Base-by-base conservation (phyloP, 768 basidiomycete species). In the Serendipita indica region DNA sequence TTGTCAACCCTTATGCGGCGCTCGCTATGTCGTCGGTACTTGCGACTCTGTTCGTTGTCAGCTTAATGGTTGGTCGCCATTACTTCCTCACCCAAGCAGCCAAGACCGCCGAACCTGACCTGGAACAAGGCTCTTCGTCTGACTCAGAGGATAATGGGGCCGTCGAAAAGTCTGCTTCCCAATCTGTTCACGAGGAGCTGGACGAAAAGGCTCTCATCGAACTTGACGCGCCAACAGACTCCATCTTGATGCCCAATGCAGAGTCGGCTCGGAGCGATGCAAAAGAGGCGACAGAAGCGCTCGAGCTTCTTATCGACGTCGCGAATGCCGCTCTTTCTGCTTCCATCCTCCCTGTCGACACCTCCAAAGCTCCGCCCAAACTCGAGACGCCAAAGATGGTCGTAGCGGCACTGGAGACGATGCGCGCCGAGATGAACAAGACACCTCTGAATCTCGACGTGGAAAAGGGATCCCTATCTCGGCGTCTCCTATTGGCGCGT, bases 41-140 rank as follows among this genome's bases (percentile, higher is more conserved):
- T 7, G 49, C 49, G n/a, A 54, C 49, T 32, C 30, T 54, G 22
- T 54, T 54, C 30, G 49, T 54, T n/a, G 49, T 54, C 20, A 28
- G 49, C 49, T 27, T 54, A 16, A 28, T 54, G 4, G 49, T 54
- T 2, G 49, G 20, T 32, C 49, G 49, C 16, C 49, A 54, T n/a
- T 32, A 54, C 30, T 54, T 22, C 32, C 49, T 16, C 22, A n/a
- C 49, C 20, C 20, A 16, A 7, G n/a, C 22, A n/a, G 30, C 49
- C 20, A n/a, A 3, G 7, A 30, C 20, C 22, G 20, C 49, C 7
- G 35, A 37, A n/a, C 22, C 20, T 32, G 49, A 54, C n/a, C n/a
- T 54, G 22, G 49, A 54, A 54, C 20, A 33, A 27, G 49, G 49
- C 3, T 0, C 49, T 7, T 16, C 49, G 12, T 30, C 49, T 12